Evolutionary conservation across 441 rosid genomes (phyloP), one percentile per base, ranked within the genome.

Genomic region (Gossypium trilobum): DNA sequence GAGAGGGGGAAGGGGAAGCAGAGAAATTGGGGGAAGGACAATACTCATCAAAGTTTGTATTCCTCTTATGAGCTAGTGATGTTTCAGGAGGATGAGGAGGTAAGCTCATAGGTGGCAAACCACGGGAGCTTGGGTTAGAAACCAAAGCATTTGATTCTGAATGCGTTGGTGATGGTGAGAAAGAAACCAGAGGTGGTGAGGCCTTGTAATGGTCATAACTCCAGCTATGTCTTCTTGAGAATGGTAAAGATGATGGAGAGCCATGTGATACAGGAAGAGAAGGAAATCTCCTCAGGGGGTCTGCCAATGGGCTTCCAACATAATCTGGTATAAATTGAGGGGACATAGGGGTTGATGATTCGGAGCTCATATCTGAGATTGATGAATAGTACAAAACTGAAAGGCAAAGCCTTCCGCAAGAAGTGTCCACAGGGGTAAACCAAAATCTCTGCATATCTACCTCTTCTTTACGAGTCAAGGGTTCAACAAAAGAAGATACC

Each of bases 281-380:
- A 13, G 97, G 87, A 36, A 95, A 85, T 74, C 87, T 88, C 81
- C 82, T 95, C 17, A 92, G 78, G 14, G 95, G 98, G 71, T 92
- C 95, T 62, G 93, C 93, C 79, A 91, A 82, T 42, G 97, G 97
- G 78, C 99, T 92, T 39, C 98, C 97, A 74, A 95, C 97, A 79
- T 92, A 95, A 82, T 92, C 90, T 0, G 87, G 87, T 61, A 95
- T 95, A 80, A 95, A 83, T 31, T 86, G 92, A 16, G 97, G 90
- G 65, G 98, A 86, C 78, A 95, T 77, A 14, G 92, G 92, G 11
- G 97, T 85, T 23, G 92, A 88, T 57, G 89, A 78, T 55, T 84
- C 96, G 2, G 87, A 92, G 73, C 83, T 86, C 17, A 87, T 81
- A 76, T 91, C 99, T 0, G 87, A 89, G 60, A 85, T 65, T 3